Conservation (phyloP, 371 early-diverging fungal species). For the Lichtheimia hyalospora region DNA sequence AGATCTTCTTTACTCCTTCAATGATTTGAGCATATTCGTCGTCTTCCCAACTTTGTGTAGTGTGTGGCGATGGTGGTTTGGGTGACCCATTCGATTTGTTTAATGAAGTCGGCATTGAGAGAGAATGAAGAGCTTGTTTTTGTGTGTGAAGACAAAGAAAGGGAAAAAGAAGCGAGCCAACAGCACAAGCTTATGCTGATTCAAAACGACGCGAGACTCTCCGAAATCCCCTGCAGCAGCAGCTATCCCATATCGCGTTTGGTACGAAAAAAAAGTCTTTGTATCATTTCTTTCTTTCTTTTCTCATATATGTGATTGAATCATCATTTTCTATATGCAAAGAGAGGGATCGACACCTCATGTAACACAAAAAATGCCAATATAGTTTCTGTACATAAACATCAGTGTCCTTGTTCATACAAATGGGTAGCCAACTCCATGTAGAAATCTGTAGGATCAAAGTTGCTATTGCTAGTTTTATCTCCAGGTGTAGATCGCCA, state of each 20-base stretch:
- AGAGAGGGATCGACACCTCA: no score
- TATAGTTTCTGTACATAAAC: no score
- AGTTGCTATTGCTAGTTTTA: slow-evolving; percentile 21
- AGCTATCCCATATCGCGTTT: no score
- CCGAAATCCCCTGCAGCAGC: no score
- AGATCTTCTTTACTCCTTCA: slow-evolving; percentile 64
- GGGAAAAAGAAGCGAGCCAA: background rate
- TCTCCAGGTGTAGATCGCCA: no score
- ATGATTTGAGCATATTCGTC: slow-evolving; percentile 62
- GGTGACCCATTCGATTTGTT: background rate
- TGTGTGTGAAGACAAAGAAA: background rate
- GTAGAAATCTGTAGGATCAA: slow-evolving; percentile 81
- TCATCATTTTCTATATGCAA: no score
- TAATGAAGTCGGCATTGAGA: background rate
- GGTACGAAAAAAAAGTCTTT: background rate
- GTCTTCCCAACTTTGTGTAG: slow-evolving; percentile 21
- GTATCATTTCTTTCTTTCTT: background rate
- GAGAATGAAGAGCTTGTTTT: background rate
- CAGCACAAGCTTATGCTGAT: background rate
- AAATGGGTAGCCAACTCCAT: slow-evolving; percentile 72
- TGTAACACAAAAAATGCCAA: no score
- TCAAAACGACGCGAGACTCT: background rate
- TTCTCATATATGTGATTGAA: no score
- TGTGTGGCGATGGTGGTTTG: background rate
- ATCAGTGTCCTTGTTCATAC: slow-evolving; percentile 45